Evolutionary conservation across 1,284 basidiomycete species (phyloP).

Genomic region (Ceratobasidium sp.): DNA sequence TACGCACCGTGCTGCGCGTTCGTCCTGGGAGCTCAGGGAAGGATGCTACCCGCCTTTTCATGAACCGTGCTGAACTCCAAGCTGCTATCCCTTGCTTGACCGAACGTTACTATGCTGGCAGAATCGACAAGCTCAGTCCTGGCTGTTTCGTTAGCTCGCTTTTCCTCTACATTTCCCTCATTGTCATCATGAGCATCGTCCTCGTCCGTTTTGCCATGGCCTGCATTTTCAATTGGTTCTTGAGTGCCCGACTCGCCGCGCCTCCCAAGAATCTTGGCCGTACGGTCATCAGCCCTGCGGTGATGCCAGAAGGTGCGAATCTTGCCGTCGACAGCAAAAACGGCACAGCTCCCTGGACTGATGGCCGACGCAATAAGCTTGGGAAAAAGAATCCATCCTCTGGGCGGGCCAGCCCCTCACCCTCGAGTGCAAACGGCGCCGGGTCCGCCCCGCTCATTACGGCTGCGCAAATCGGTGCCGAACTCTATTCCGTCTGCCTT

Average conservation of each 20-base stretch:
- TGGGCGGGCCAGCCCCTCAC: constrained; percentile 3
- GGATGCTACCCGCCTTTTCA: constrained; percentile 90
- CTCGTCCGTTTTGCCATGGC: constrained; percentile 96
- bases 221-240: constrained; percentile 95
- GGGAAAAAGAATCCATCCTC: constrained; percentile 21
- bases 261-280: constrained; percentile 78
- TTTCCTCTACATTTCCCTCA: constrained; percentile 90
- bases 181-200: constrained; percentile 91
- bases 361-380: constrained; percentile 59
- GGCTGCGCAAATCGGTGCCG: constrained; percentile 88
- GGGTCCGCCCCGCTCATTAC: constrained; percentile 68
- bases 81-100: constrained; percentile 81
- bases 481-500: constrained; percentile 93
- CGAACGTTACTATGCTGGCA: constrained; percentile 89
- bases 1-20: constrained; percentile 76
- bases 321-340: constrained; percentile 85
- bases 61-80: constrained; percentile 71
- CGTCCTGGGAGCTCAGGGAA: constrained; percentile 71
- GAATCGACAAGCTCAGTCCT: constrained; percentile 95
- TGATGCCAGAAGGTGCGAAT: constrained; percentile 95
- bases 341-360: constrained; percentile 94
- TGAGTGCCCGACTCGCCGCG: constrained; percentile 80
- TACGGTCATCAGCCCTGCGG: constrained; percentile 88
- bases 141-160: constrained; percentile 94
- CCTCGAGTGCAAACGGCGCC: background rate